These are phyloP conservation scores for Leccinum sublutescens DNA, from an alignment of 768 basidiomycete species.

Conservation along the genomic window DNA sequence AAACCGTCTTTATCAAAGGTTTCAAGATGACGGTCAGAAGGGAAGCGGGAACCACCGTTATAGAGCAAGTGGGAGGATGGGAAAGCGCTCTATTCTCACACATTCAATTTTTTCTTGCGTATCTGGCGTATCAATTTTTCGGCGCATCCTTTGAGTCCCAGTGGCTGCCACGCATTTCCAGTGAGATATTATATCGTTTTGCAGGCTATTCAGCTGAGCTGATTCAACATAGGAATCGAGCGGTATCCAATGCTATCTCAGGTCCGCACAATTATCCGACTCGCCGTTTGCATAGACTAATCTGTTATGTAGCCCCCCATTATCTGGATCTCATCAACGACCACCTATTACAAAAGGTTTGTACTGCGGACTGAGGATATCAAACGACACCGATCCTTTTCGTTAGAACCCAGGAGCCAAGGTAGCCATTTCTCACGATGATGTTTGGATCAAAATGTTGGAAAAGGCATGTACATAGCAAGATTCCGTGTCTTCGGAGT, in stretches of 20 bases:
- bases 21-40: slow-evolving; percentile 8
- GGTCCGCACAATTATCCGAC: not conserved
- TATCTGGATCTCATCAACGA: slow-evolving; percentile 11
- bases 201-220: too few species aligned
- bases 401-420: not conserved
- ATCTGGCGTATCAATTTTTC: too few species aligned
- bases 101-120: not conserved
- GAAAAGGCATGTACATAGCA: not conserved
- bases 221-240: too few species aligned
- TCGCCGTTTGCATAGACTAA: not conserved
- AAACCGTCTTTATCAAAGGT: slow-evolving; percentile 12
- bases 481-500: too few species aligned
- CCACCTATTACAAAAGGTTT: slow-evolving; percentile 9
- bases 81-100: not conserved
- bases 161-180: not conserved
- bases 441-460: slow-evolving; percentile 12
- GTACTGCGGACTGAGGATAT: not conserved
- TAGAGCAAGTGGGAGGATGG: not conserved
- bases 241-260: too few species aligned
- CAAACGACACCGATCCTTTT: not conserved
- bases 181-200: not conserved
- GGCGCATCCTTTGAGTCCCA: too few species aligned
- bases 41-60: not conserved
- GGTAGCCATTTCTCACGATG: slow-evolving; percentile 11
- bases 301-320: slow-evolving; percentile 2